A percentile compares a stretch with the other conserved stretches of the same genome.
phyloP scores from a whole-genome alignment of 225 moss, liverwort and hornwort species.

The Marchantia paleacea region DNA sequence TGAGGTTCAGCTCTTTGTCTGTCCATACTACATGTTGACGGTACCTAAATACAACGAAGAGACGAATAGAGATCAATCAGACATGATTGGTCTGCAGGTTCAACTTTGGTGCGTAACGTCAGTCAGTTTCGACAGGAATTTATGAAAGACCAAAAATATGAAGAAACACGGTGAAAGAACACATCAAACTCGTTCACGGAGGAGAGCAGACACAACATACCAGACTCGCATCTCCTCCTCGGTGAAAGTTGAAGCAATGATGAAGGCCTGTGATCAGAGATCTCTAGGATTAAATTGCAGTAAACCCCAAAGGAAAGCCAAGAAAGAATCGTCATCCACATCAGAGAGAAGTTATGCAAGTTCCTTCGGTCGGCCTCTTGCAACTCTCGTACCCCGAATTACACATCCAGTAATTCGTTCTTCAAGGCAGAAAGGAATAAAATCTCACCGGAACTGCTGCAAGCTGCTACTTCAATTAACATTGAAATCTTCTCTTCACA shows the following conservation, averaged over 20 bases:
- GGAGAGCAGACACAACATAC: constrained; percentile 32
- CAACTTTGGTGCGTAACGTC: background rate
- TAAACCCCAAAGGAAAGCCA: background rate
- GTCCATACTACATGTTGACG: constrained; percentile 96
- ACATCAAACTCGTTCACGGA: too few species aligned
- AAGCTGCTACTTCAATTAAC: too few species aligned
- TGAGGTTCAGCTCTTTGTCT: constrained; percentile 85
- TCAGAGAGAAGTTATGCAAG: background rate
- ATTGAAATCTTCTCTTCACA: too few species aligned
- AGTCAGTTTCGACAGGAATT: background rate
- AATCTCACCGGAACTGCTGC: too few species aligned
- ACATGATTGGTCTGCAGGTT: background rate
- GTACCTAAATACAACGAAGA: constrained; percentile 57
- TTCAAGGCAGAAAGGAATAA: too few species aligned
- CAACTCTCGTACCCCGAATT: background rate
- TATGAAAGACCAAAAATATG: background rate
- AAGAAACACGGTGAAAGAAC: constrained; percentile 9
- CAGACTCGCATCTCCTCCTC: constrained; percentile 96
- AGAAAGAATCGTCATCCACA: background rate
- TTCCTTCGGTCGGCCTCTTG: background rate
- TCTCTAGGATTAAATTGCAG: background rate
- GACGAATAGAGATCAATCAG: background rate
- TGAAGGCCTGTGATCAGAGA: constrained; percentile 68
- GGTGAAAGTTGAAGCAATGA: constrained; percentile 94
- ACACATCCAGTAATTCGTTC: too few species aligned